Base-by-base conservation (phyloP, 345 rosid genomes). In the Luvunga scandens region DNA sequence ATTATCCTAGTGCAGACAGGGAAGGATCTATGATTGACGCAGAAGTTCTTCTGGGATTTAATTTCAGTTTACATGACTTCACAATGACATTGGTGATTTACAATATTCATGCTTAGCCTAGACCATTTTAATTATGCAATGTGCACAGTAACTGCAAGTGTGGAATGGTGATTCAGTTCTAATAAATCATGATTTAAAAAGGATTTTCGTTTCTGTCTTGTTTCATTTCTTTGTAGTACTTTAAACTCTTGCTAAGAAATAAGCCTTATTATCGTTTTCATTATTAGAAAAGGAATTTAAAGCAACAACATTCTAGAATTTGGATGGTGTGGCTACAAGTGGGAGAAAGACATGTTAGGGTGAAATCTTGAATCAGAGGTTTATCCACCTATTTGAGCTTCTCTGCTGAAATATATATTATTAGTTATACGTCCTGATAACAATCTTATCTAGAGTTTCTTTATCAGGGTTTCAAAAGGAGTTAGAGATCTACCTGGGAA, bases 401-500 rank as follows among this genome's bases (percentile, higher is more conserved):
- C 19, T 36, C 38, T 57, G 30, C 16, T 36, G 69, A 66, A 71
- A 22, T 42, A 45, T 64, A 22, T 25, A 14, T 76, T 48, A 16
- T 6, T 1, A 7, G 39, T 24, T 36, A 68, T 36, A 21, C n/a
- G 14, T 5, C 14, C 22, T 22, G 24, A 21, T 13, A 14, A 61
- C 33, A 13, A 18, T 34, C 31, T 59, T 22, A 13, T 30, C 38
- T 78, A 28, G 34, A 79, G 33, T 75, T 75, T n/a, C 53, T 42
- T 28, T 10, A 65, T 53, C 89, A 92, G 98, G 66, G 97, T 92
- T 78, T 91, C 97, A 24, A 90, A 96, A 81, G 99, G 98, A 39
- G 95, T 96, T 56, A 91, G 94, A 83, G 95, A 92, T 80, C 56
- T 93, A 56, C 97, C 95, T 1, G 97, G 95, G 63, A 94, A 73